Evolutionary conservation across 1,139 yeast genomes (phyloP).

Genomic region (Geotrichum fermentans): DNA sequence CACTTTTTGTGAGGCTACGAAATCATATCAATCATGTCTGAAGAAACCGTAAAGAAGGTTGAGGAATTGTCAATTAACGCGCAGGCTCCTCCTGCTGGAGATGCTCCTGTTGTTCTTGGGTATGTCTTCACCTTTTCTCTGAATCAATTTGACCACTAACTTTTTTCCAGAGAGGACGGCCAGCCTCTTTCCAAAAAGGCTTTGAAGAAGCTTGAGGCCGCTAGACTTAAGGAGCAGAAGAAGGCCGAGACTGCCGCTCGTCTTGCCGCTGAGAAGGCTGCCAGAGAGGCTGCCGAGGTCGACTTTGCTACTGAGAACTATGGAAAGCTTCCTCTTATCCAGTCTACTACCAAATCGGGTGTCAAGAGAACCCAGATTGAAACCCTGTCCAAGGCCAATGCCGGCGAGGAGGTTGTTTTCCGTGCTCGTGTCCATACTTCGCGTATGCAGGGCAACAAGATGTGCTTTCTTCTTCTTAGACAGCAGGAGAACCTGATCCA

Average conservation of each 20-base stretch:
- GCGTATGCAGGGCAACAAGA: constrained; percentile 93
- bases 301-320: constrained; percentile 85
- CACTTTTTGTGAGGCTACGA: too few species aligned
- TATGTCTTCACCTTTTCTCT: constrained; percentile 1
- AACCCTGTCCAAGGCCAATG: constrained; percentile 54
- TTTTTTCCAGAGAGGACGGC: constrained; percentile 53
- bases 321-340: constrained; percentile 85
- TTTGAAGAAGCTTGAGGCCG: constrained; percentile 88
- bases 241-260: constrained; percentile 91
- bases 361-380: constrained; percentile 53
- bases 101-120: constrained; percentile 23
- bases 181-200: constrained; percentile 94
- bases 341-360: constrained; percentile 62
- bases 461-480: constrained; percentile 85
- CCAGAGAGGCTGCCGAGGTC: constrained; percentile 70
- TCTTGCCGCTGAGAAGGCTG: constrained; percentile 80
- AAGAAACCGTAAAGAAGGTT: constrained; percentile 27
- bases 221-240: constrained; percentile 85
- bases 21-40: constrained; percentile 26
- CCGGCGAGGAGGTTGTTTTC: constrained; percentile 73
- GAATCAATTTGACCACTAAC: neutral
- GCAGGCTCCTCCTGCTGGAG: constrained; percentile 40
- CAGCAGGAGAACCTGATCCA: constrained; percentile 82
- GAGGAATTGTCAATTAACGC: constrained; percentile 26
- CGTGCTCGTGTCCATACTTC: constrained; percentile 93